A percentile compares a stretch with the other conserved stretches of the same genome.
Conservation (phyloP, 2,329 filamentous ascomycete genomes). For the Chrysoporthe austroafricana region DNA sequence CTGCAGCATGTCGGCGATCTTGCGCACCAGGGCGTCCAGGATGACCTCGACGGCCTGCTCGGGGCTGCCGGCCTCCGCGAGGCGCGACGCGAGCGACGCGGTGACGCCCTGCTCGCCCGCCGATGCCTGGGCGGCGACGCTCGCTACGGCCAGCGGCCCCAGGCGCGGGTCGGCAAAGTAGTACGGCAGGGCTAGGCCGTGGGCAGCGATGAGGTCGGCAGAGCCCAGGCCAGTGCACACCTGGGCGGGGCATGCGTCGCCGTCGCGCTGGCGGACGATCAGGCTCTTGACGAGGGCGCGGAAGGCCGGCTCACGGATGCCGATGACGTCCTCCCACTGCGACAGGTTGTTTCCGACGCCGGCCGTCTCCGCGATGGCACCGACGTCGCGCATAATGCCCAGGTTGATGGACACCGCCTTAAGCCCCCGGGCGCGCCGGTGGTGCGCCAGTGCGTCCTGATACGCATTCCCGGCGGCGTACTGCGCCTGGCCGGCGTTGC, state of each 20-base stretch:
- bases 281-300: too few species aligned
- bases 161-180: conserved; percentile 22
- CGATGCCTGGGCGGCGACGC: conserved; percentile 23
- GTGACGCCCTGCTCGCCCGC: not conserved
- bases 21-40: conserved; percentile 28
- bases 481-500: conserved; percentile 2
- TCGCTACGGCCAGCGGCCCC: too few species aligned
- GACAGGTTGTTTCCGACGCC: too few species aligned
- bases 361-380: too few species aligned
- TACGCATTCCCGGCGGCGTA: conserved; percentile 38
- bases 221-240: too few species aligned
- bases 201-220: too few species aligned
- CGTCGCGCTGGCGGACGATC: too few species aligned
- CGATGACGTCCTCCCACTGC: too few species aligned
- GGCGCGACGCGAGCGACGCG: not conserved
- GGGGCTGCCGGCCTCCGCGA: conserved; percentile 8
- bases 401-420: conserved; percentile 33
- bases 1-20: conserved; percentile 35
- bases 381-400: not conserved
- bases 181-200: too few species aligned
- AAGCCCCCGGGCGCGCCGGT: conserved; percentile 29
- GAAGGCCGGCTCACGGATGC: too few species aligned
- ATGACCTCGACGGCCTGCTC: conserved; percentile 28
- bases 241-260: too few species aligned
- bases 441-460: conserved; percentile 37